Percentiles rank a stretch among this genome's conserved stretches.
phyloP scores from a whole-genome alignment of 106 monocot species.

The Vanilla planifolia region DNA sequence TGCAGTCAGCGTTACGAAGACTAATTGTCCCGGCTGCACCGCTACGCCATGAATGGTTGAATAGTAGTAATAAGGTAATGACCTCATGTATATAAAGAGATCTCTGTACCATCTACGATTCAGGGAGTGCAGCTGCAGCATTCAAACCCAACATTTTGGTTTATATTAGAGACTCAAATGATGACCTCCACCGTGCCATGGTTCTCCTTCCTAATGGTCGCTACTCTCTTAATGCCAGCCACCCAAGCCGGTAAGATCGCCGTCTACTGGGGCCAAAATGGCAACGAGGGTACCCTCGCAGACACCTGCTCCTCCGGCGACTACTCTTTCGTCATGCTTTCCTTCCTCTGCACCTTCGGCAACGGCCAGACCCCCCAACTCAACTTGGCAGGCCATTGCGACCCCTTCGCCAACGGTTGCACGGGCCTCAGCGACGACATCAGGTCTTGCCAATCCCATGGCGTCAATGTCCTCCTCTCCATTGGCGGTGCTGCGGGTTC shows the following conservation, averaged over 20 bases:
- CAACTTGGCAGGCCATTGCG: conserved; percentile 61
- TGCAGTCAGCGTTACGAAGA: no score
- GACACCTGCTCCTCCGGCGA: conserved; percentile 32
- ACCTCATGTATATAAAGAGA: no score
- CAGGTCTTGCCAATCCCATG: conserved; percentile 12
- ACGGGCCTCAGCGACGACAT: conserved; percentile 28
- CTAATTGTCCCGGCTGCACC: no score
- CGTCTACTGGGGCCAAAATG: conserved; percentile 89
- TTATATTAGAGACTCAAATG: no score
- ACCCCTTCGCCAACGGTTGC: conserved; percentile 25
- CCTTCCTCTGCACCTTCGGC: conserved; percentile 61
- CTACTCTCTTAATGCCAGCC: no score
- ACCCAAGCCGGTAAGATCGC: conserved; percentile 47
- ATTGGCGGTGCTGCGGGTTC: conserved; percentile 30
- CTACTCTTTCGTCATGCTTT: conserved; percentile 42
- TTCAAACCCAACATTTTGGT: no score
- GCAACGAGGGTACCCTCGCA: conserved; percentile 46
- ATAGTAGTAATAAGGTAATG: no score
- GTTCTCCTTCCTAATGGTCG: no score
- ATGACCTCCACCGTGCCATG: no score
- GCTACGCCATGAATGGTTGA: no score
- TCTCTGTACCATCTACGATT: no score
- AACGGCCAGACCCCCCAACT: conserved; percentile 42
- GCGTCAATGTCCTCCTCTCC: conserved; percentile 39
- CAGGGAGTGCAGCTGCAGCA: no score